These are phyloP conservation scores for Ascochyta fabae DNA, from an alignment of 2,329 filamentous ascomycete genomes.

Conservation along the genomic window DNA sequence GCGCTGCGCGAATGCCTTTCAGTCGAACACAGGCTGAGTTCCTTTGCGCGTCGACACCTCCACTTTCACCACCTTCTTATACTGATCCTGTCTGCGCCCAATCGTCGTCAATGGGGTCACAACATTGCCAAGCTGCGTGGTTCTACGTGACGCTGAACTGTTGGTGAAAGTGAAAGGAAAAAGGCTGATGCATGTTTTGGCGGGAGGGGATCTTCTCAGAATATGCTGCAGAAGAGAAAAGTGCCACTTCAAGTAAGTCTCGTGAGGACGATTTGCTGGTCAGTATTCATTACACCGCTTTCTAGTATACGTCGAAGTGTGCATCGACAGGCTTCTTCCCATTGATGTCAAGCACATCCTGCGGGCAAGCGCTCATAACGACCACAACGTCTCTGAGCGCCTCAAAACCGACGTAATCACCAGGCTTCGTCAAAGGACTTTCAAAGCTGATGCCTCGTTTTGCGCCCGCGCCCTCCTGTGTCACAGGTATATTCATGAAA, in stretches of 20 bases:
- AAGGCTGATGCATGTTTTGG: too few relatives aligned
- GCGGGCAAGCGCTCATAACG: conserved; percentile 57
- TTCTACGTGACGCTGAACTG: too few relatives aligned
- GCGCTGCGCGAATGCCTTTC: background rate
- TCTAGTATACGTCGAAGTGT: conserved; percentile 44
- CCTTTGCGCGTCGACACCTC: background rate
- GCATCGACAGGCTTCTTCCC: conserved; percentile 52
- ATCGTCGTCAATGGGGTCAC: background rate
- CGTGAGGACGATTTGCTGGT: background rate
- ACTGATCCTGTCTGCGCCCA: background rate
- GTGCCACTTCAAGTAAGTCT: background rate
- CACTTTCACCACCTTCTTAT: background rate
- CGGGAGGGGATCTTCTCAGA: too few relatives aligned
- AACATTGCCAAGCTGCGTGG: too few relatives aligned
- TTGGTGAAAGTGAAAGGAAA: too few relatives aligned
- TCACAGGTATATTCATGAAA: conserved; percentile 56
- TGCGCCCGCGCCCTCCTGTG: conserved; percentile 44
- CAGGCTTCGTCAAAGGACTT: conserved; percentile 48
- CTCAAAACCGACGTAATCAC: conserved; percentile 53
- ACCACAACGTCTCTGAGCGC: conserved; percentile 55
- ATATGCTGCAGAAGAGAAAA: background rate
- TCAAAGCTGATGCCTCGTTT: conserved; percentile 49
- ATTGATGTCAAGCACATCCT: conserved; percentile 55
- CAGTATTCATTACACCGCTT: background rate
- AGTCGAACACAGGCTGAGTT: background rate